Evolutionary conservation across 768 basidiomycete species (phyloP).

Genomic region (Clavulina sp.): DNA sequence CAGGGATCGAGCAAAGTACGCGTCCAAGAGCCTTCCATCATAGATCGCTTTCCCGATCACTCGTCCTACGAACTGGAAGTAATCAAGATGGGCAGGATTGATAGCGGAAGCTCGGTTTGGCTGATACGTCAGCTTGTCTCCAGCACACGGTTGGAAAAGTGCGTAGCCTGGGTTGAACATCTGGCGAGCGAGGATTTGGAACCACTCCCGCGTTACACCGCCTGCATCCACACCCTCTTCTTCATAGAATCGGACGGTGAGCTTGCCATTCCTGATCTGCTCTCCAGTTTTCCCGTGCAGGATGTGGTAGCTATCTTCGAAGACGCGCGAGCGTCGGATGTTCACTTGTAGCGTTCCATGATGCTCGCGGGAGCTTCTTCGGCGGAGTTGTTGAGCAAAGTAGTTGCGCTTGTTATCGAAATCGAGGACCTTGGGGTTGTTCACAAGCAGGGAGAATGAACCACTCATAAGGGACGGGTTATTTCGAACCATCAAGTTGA

Average conservation of each 20-base stretch:
- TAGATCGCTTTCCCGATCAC: constrained; percentile 97
- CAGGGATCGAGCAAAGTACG: constrained; percentile 92
- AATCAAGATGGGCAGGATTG: constrained; percentile 87
- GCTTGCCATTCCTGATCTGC: constrained; percentile 94
- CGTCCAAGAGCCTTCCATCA: constrained; percentile 88
- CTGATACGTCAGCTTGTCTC: constrained; percentile 88
- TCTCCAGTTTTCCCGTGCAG: constrained; percentile 82
- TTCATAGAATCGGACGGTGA: constrained; percentile 88
- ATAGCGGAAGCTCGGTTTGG: constrained; percentile 88
- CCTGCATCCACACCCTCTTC: constrained; percentile 99
- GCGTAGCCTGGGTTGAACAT: constrained; percentile 99
- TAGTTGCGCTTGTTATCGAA: constrained; percentile 99
- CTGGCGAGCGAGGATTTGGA: constrained; percentile 90
- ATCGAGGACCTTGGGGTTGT: constrained; percentile 91
- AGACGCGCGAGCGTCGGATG: constrained; percentile 77
- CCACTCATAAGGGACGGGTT: constrained; percentile 97
- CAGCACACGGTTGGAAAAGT: constrained; percentile 93
- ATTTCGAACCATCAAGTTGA: constrained; percentile 95
- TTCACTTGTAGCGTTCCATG: constrained; percentile 73
- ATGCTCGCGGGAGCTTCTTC: constrained; percentile 63
- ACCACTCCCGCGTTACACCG: constrained; percentile 96
- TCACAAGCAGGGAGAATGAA: constrained; percentile 88
- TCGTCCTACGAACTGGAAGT: constrained; percentile 97
- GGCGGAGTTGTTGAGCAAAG: constrained; percentile 81
- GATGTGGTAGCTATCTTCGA: constrained; percentile 93